These are phyloP conservation scores for Eragrostis tef DNA, from an alignment of 202 grass and related monocot genomes.

Conservation along the genomic window DNA sequence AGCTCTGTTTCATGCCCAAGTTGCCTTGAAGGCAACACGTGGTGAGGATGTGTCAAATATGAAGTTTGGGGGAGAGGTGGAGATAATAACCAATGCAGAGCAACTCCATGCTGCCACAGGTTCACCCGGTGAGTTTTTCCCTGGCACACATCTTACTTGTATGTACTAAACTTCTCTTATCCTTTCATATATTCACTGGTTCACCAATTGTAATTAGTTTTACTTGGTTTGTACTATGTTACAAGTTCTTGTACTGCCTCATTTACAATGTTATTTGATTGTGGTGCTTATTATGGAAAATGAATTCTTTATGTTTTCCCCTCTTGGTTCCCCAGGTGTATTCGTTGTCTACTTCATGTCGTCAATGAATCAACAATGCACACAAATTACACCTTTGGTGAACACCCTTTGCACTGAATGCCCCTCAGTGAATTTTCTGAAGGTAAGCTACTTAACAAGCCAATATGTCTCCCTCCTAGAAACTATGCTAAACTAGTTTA, in stretches of 20 bases:
- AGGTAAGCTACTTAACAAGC: conserved; percentile 52
- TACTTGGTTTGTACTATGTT: conserved; percentile 30
- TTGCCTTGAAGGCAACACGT: conserved; percentile 71
- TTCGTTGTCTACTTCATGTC: conserved; percentile 94
- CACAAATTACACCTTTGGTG: conserved; percentile 67
- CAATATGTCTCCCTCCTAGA: not conserved
- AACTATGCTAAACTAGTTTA: conserved; percentile 36
- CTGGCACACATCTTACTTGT: not conserved
- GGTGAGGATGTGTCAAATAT: conserved; percentile 87
- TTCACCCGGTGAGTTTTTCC: conserved; percentile 67
- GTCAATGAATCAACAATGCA: conserved; percentile 68
- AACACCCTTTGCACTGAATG: conserved; percentile 82
- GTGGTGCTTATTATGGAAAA: not conserved
- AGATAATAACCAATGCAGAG: conserved; percentile 61
- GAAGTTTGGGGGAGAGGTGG: conserved; percentile 90
- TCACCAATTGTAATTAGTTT: not conserved
- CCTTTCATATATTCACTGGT: not conserved
- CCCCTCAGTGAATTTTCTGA: conserved; percentile 89
- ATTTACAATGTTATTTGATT: conserved; percentile 2
- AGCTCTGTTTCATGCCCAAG: conserved; percentile 72
- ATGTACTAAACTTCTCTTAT: not conserved
- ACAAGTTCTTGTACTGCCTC: conserved; percentile 22
- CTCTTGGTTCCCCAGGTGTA: conserved; percentile 55
- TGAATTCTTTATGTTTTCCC: not conserved
- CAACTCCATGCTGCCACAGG: conserved; percentile 71